These are phyloP conservation scores for Rosa rugosa DNA, from an alignment of 306 rosid genomes.

Conservation along the genomic window DNA sequence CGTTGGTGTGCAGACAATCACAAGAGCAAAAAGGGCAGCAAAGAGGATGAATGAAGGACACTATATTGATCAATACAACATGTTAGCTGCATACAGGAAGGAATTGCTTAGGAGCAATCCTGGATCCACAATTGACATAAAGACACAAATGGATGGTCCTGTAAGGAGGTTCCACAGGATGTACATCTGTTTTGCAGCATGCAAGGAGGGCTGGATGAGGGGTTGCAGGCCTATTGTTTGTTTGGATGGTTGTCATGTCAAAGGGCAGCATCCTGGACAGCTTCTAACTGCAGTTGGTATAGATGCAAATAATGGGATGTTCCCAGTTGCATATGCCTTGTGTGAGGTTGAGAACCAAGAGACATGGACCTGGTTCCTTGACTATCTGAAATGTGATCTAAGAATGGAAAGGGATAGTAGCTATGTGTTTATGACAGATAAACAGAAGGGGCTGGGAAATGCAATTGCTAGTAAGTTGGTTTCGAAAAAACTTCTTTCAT, in stretches of 20 bases:
- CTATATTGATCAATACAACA: no score
- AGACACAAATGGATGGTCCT: neutral
- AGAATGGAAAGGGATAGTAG: neutral
- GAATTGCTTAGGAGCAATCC: neutral
- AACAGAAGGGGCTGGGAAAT: neutral
- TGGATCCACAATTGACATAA: neutral
- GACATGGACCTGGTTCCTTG: neutral
- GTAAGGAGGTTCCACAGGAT: neutral
- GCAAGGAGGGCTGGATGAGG: neutral
- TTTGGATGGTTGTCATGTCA: neutral
- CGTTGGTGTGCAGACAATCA: no score
- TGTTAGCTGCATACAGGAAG: neutral
- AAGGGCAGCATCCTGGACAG: neutral
- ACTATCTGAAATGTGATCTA: neutral
- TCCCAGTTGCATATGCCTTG: neutral
- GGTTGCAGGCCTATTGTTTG: neutral
- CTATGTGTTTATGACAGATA: neutral
- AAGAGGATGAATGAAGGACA: no score
- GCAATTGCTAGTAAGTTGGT: neutral
- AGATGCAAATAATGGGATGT: neutral
- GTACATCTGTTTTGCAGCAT: neutral
- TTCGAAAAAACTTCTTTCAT: neutral
- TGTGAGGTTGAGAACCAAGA: neutral
- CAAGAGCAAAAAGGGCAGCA: no score
- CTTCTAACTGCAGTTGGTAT: neutral